Conservation (phyloP, 1,284 basidiomycete species). For the Coniferiporia sulphurascens region DNA sequence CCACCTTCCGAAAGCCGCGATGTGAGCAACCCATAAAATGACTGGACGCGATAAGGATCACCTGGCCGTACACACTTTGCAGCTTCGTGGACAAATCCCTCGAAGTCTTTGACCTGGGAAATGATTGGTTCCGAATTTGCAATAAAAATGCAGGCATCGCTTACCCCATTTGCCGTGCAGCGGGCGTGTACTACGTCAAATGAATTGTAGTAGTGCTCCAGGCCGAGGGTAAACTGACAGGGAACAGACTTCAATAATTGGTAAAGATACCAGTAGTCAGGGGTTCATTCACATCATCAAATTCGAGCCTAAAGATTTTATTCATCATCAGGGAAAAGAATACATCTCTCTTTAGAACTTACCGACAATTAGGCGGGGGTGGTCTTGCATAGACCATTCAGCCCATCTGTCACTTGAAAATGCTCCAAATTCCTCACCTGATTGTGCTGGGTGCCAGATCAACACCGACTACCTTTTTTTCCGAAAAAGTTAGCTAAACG, state of each 20-base stretch:
- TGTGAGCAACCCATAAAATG: not conserved
- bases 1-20: constrained; percentile 11
- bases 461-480: constrained; percentile 17
- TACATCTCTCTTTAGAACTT: not conserved
- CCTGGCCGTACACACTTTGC: constrained; percentile 19
- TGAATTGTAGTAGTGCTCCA: constrained; percentile 19
- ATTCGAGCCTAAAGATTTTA: constrained; percentile 13
- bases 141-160: not conserved
- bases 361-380: constrained; percentile 20
- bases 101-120: constrained; percentile 19
- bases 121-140: not conserved
- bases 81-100: constrained; percentile 18
- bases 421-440: constrained; percentile 6
- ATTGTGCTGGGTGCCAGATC: constrained; percentile 18
- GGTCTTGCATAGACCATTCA: constrained; percentile 6
- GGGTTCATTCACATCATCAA: constrained; percentile 16
- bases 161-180: constrained; percentile 18
- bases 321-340: not conserved
- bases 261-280: not conserved
- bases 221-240: constrained; percentile 18
- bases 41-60: not conserved
- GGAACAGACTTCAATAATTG: not conserved
- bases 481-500: too few species aligned
- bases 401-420: not conserved
- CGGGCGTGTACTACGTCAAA: constrained; percentile 21